Evolutionary conservation across 2,329 filamentous ascomycete genomes (phyloP).

Genomic region (Byssochlamys sp.): DNA sequence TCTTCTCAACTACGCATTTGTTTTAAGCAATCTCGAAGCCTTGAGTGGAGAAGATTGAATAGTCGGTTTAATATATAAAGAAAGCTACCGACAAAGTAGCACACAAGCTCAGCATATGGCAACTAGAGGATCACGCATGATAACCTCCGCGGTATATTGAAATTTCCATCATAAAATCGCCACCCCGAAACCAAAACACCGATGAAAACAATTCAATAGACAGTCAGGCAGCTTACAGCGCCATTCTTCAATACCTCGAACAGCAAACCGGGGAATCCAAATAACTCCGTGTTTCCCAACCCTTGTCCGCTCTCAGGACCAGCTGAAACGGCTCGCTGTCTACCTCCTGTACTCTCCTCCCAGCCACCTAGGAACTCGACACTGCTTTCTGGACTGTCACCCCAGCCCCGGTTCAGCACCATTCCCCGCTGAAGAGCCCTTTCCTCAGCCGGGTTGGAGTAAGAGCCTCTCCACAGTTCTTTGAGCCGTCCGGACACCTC

Average conservation of each 20-base stretch:
- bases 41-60: not conserved
- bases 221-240: slow-evolving; percentile 76
- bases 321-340: slow-evolving; percentile 33
- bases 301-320: slow-evolving; percentile 44
- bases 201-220: slow-evolving; percentile 51
- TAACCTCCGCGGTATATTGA: not conserved
- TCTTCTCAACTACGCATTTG: too few species aligned
- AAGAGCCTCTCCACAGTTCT: slow-evolving; percentile 59
- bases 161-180: not conserved
- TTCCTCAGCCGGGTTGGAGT: slow-evolving; percentile 48
- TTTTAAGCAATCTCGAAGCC: too few species aligned
- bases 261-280: slow-evolving; percentile 83
- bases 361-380: slow-evolving; percentile 76
- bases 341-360: slow-evolving; percentile 58
- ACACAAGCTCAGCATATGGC: not conserved
- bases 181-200: not conserved
- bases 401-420: slow-evolving; percentile 85
- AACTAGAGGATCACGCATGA: not conserved
- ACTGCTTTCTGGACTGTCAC: slow-evolving; percentile 81
- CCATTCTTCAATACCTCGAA: slow-evolving; percentile 95
- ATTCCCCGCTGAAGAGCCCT: slow-evolving; percentile 52
- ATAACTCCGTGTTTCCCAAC: slow-evolving; percentile 69
- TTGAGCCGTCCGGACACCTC: slow-evolving; percentile 61
- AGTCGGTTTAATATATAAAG: not conserved
- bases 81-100: not conserved